Conservation (phyloP, 139 green algal species). For the Diplosphaera chodatii region DNA sequence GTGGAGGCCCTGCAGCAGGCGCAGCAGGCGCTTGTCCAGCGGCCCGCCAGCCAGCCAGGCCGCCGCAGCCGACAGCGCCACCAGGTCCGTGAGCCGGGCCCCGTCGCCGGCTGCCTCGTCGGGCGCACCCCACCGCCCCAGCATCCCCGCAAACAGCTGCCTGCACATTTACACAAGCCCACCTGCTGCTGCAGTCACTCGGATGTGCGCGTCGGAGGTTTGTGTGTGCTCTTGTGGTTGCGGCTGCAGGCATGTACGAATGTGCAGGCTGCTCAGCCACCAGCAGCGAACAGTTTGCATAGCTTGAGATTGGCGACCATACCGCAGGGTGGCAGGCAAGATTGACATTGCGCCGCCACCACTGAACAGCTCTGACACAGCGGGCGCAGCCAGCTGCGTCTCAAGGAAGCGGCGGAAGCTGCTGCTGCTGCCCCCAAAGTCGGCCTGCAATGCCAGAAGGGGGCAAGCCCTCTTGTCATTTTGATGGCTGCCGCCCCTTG, state of each 20-base stretch:
- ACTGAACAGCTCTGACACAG: background rate
- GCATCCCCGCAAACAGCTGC: background rate
- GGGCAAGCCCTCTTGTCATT: too few relatives aligned
- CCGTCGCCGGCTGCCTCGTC: background rate
- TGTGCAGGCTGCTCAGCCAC: too few relatives aligned
- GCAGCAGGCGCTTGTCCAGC: conserved; percentile 5
- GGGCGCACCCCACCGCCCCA: background rate
- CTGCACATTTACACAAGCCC: too few relatives aligned
- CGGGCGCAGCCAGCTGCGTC: background rate
- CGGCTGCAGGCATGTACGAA: too few relatives aligned
- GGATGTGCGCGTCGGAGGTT: too few relatives aligned
- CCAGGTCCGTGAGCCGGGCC: background rate
- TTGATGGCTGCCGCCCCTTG: too few relatives aligned
- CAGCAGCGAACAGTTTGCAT: too few relatives aligned
- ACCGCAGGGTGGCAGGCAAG: background rate
- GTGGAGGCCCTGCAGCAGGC: conserved; percentile 6
- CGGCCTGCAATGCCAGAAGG: too few relatives aligned
- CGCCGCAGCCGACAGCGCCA: background rate
- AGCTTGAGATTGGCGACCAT: too few relatives aligned
- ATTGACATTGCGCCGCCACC: background rate
- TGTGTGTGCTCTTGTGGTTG: too few relatives aligned
- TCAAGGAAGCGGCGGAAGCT: conserved; percentile 2
- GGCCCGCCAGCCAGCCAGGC: background rate
- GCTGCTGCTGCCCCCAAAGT: too few relatives aligned
- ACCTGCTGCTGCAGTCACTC: too few relatives aligned